Base-by-base conservation (phyloP, 1,139 yeast species). In the Saccharomycopsis crataegensis region DNA sequence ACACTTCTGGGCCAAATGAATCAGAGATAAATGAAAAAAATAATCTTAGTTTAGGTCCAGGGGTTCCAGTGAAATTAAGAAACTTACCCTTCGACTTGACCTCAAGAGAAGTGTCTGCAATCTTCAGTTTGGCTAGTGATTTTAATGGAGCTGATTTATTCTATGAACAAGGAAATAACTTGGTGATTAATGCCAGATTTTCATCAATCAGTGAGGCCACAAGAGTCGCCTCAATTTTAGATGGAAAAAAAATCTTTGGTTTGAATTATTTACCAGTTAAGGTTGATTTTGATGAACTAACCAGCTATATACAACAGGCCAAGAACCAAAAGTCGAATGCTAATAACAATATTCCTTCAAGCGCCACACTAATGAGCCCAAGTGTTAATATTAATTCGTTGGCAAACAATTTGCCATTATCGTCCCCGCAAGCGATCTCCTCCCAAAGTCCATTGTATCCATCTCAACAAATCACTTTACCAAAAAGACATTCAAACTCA, bases 51-150 rank as follows among this genome's bases (percentile, higher is more conserved):
- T 44, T 33, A 7, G 22, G 22, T 14, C 31, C 22, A 44, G 50
- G 57, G 12, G 60, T 55, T 57, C 60, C 65, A n/a, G 64, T 78
- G 49, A 75, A 71, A 55, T 66, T 84, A 45, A 73, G 73, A 57
- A 84, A 85, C 63, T 67, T 89, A 28, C 97, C 98, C 1, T 65
- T 73, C 8, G 96, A 90, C 65, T 71, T 90, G 47, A 70, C 91
- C 3, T 66, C 76, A 37, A 80, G 96, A 64, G 98, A 91, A 67
- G 85, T 93, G 17, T 75, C 80, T 45, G 74, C 87, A 40, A 75
- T 91, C 37, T 91, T 91, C 65, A 79, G 96, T 7, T 75, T 91
- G 60, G 95, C 95, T 17, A 74, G 78, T 55, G 96, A 88, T 61
- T 88, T 86, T 60, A 66, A 82, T 40, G 68, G 73, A 59, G 76